Conservation (phyloP, 805 yeast species). For the Candida vaughaniae region DNA sequence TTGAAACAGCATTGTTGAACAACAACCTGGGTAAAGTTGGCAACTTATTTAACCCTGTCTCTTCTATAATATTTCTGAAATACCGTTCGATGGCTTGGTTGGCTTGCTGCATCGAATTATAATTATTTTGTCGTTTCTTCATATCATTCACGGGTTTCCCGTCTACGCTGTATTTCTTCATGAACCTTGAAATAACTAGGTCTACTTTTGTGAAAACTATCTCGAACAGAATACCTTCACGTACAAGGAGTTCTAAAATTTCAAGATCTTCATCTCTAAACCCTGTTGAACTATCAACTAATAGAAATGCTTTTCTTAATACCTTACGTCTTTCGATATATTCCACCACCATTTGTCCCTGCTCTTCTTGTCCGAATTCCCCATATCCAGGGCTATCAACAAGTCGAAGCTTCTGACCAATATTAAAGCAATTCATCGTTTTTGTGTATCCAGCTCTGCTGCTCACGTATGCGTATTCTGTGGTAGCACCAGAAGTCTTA, state of each 20-base stretch:
- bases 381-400: constrained; percentile 95
- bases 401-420: constrained; percentile 61
- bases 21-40: constrained; percentile 40
- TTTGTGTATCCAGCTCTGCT: constrained; percentile 56
- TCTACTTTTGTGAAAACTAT: constrained; percentile 79
- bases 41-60: constrained; percentile 15
- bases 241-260: constrained; percentile 50
- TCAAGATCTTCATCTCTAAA: constrained; percentile 54
- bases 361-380: constrained; percentile 56
- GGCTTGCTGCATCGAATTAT: constrained; percentile 14
- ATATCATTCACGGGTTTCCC: constrained; percentile 7
- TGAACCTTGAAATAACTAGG: constrained; percentile 33
- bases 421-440: constrained; percentile 68
- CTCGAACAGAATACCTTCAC: constrained; percentile 66
- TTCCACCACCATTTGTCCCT: constrained; percentile 67
- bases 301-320: constrained; percentile 57
- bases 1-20: constrained; percentile 52
- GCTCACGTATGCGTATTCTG: constrained; percentile 36
- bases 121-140: constrained; percentile 6
- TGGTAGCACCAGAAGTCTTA: constrained; percentile 17
- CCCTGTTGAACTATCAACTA: constrained; percentile 63
- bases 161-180: constrained; percentile 17
- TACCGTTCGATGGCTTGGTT: constrained; percentile 27
- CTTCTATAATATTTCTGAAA: constrained; percentile 36
- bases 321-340: constrained; percentile 57